These are phyloP conservation scores for Beauveria scarabaeidicola DNA, from an alignment of 2,329 filamentous ascomycete species.

Conservation along the genomic window DNA sequence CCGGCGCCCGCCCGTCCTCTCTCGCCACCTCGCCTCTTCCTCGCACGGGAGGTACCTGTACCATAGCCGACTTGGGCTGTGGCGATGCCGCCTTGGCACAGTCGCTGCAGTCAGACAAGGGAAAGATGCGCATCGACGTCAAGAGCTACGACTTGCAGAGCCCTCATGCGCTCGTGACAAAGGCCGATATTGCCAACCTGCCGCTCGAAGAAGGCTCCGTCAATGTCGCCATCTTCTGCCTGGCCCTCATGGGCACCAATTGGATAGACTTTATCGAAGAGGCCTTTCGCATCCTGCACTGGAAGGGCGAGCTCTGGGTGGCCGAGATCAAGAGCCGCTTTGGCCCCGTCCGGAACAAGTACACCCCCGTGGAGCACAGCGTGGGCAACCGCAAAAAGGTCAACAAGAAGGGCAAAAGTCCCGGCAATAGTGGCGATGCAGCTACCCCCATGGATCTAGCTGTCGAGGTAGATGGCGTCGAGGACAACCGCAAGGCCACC, in stretches of 20 bases:
- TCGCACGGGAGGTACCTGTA: conserved; percentile 62
- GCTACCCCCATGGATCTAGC: conserved; percentile 50
- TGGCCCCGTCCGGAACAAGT: conserved; percentile 29
- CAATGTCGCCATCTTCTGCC: conserved; percentile 88
- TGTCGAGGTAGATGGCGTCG: conserved; percentile 61
- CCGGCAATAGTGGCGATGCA: conserved; percentile 38
- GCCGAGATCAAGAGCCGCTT: conserved; percentile 96
- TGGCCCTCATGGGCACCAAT: conserved; percentile 98
- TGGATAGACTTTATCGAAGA: conserved; percentile 97
- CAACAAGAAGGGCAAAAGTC: conserved; percentile 40
- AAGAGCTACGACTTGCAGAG: conserved; percentile 82
- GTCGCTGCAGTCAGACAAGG: conserved; percentile 53
- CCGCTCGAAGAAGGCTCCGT: conserved; percentile 67
- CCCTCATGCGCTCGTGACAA: conserved; percentile 67
- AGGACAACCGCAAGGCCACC: conserved; percentile 61
- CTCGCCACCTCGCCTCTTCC: conserved; percentile 48
- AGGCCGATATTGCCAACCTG: conserved; percentile 79
- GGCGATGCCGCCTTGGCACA: conserved; percentile 79
- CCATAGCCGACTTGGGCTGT: conserved; percentile 85
- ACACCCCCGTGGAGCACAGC: conserved; percentile 52
- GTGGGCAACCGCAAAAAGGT: conserved; percentile 59
- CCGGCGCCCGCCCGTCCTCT: conserved; percentile 20
- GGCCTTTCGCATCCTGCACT: conserved; percentile 81
- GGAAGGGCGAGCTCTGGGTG: conserved; percentile 95
- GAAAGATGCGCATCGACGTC: conserved; percentile 63